Evolutionary conservation across 164 flowering plant species (phyloP).

Genomic region (Sedum album): DNA sequence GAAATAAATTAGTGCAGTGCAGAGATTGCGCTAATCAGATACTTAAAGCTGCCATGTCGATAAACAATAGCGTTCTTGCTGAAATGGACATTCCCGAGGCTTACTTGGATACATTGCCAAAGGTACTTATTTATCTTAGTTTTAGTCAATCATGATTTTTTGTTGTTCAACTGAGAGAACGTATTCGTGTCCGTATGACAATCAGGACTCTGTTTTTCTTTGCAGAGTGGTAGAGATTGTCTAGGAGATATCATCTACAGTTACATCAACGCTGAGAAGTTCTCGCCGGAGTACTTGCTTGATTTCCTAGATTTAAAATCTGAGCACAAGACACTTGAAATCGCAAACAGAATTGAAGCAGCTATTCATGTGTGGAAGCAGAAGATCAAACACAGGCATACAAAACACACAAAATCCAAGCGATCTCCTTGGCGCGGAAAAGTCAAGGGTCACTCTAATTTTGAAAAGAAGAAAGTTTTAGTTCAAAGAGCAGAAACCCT

Average conservation of each 20-base stretch:
- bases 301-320: constrained; percentile 59
- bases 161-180: not conserved
- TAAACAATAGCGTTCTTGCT: constrained; percentile 52
- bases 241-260: constrained; percentile 61
- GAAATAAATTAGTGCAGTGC: constrained; percentile 57
- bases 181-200: not conserved
- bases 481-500: constrained; percentile 64
- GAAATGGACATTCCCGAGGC: constrained; percentile 71
- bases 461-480: constrained; percentile 34
- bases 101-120: constrained; percentile 58
- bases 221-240: constrained; percentile 64
- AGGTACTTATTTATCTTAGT: constrained; percentile 29
- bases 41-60: constrained; percentile 66
- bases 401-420: constrained; percentile 19
- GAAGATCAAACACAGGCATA: constrained; percentile 29
- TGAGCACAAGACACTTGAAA: constrained; percentile 50
- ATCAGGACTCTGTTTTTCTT: not conserved
- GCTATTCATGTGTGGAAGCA: constrained; percentile 58
- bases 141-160: not conserved
- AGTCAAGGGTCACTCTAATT: constrained; percentile 44
- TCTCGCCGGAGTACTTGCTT: constrained; percentile 62
- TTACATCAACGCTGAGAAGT: constrained; percentile 47
- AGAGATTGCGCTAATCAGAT: constrained; percentile 69
- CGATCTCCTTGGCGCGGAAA: constrained; percentile 52
- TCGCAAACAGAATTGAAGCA: constrained; percentile 65